Percentiles rank a stretch among this genome's conserved stretches.
phyloP scores from a whole-genome alignment of 73 alveolate species.

The Uronychia binucleata region DNA sequence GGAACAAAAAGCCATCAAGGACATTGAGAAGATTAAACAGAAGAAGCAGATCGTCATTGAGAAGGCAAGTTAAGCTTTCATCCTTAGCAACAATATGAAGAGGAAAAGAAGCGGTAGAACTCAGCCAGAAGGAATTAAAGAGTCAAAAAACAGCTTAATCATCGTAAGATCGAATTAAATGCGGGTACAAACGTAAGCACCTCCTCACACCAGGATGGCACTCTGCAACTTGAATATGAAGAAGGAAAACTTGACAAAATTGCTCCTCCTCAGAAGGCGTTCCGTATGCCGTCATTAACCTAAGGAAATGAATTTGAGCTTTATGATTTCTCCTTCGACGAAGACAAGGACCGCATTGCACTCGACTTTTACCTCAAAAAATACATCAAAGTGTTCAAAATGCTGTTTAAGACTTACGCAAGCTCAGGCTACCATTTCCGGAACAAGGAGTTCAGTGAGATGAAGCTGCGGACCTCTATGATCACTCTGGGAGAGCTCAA shows the following conservation, averaged over 20 bases:
- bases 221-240: not conserved
- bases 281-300: not conserved
- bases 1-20: not conserved
- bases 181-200: not conserved
- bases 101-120: not conserved
- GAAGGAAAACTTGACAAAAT: not conserved
- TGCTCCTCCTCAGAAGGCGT: not conserved
- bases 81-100: not conserved
- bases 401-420: conserved; percentile 50
- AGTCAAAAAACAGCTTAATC: not conserved
- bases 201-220: not conserved
- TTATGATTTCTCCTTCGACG: conserved; percentile 56
- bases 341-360: conserved; percentile 51
- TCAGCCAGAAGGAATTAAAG: not conserved
- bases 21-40: not conserved
- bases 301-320: conserved; percentile 24
- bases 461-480: not conserved
- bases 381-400: conserved; percentile 20
- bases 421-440: conserved; percentile 28
- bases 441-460: not conserved
- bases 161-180: not conserved
- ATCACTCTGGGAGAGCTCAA: not conserved
- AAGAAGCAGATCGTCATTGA: not conserved
- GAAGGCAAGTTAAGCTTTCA: too few species aligned
- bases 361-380: conserved; percentile 41